Conservation (phyloP, 257 asterid genomes). For the Solanum piurae region DNA sequence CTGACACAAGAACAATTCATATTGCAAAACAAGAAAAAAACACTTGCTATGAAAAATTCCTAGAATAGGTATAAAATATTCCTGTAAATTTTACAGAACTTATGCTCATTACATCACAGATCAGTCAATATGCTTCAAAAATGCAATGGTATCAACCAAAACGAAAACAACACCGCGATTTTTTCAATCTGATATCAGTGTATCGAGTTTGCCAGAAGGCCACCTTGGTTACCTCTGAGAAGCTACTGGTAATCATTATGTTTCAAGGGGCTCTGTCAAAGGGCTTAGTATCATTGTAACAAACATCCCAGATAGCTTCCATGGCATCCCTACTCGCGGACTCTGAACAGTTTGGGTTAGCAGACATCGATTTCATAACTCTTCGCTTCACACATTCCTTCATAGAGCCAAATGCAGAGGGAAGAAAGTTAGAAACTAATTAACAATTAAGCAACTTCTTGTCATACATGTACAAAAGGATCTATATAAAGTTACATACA, state of each 20-base stretch:
- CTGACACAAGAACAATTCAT: background rate
- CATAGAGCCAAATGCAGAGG: background rate
- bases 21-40: background rate
- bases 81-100: too few relatives aligned
- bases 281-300: constrained; percentile 85
- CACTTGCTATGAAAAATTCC: background rate
- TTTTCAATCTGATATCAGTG: background rate
- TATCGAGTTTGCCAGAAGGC: background rate
- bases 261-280: constrained; percentile 65
- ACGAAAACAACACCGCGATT: background rate
- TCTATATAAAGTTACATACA: background rate
- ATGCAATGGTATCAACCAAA: background rate
- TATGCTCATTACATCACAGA: background rate
- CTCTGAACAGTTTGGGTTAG: constrained; percentile 70
- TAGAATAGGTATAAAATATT: too few relatives aligned
- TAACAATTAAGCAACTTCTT: background rate
- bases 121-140: background rate
- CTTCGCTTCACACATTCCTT: constrained; percentile 82
- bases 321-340: constrained; percentile 73
- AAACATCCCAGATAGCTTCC: constrained; percentile 93
- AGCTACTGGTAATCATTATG: background rate
- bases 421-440: background rate
- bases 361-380: constrained; percentile 51
- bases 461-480: background rate
- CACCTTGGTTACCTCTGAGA: background rate